Conservation (phyloP, 805 yeast genomes). For the Metschnikowia baotianmanensis region DNA sequence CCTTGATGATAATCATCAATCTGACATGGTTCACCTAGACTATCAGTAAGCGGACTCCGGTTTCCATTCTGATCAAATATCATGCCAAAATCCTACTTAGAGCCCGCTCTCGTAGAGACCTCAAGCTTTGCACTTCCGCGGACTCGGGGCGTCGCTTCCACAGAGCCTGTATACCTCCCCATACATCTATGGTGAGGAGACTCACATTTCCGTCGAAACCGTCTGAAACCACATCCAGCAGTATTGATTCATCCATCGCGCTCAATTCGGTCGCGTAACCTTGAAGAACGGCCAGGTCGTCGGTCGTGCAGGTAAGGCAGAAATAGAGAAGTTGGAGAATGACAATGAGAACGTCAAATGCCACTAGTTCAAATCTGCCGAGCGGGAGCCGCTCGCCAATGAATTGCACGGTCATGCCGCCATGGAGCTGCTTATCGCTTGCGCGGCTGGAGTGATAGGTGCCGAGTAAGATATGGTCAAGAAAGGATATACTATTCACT, state of each 20-base stretch:
- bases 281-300: constrained; percentile 29
- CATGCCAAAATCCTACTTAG: constrained; percentile 4
- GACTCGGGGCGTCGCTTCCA: constrained; percentile 3
- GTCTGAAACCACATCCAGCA: constrained; percentile 26
- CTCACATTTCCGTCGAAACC: constrained; percentile 41
- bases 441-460: constrained; percentile 17
- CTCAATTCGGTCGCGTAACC: not conserved
- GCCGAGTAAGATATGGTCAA: constrained; percentile 31
- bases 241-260: constrained; percentile 15
- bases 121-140: not conserved
- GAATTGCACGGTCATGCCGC: constrained; percentile 36
- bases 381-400: constrained; percentile 38
- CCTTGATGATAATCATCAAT: too few relatives aligned
- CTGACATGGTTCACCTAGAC: too few relatives aligned
- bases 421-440: constrained; percentile 26
- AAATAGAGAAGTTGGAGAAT: constrained; percentile 32
- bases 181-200: constrained; percentile 28
- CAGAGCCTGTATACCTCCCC: constrained; percentile 14
- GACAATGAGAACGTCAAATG: constrained; percentile 27
- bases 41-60: too few relatives aligned
- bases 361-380: constrained; percentile 24
- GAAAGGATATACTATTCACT: constrained; percentile 24
- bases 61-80: too few relatives aligned
- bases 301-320: constrained; percentile 31
- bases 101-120: constrained; percentile 5